Evolutionary conservation across 169 alveolate species (phyloP).

Genomic region (Plasmodium gallinaceum): DNA sequence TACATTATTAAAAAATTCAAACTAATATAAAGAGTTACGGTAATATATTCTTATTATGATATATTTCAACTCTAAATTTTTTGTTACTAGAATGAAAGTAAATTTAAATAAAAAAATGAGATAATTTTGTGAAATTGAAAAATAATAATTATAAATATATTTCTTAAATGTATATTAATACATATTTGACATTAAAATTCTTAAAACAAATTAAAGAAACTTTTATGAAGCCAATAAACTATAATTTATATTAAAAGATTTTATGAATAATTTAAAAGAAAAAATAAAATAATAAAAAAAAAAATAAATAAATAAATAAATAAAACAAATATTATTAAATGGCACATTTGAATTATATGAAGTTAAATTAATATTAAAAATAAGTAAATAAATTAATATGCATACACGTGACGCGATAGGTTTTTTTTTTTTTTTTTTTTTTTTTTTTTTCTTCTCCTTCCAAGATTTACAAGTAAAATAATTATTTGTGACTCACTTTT

Average conservation of each 20-base stretch:
- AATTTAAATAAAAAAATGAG: slow-evolving; percentile 15
- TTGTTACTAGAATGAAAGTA: neutral
- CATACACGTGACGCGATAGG: neutral
- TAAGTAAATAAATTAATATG: neutral
- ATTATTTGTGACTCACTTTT: no score
- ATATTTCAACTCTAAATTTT: no score
- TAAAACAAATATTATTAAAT: neutral
- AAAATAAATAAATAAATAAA: slow-evolving; percentile 17
- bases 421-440: neutral
- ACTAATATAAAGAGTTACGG: no score
- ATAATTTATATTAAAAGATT: slow-evolving; percentile 42
- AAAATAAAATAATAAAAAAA: slow-evolving; percentile 9
- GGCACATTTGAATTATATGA: no score
- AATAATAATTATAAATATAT: slow-evolving; percentile 26
- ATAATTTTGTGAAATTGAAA: neutral
- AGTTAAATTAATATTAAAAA: no score
- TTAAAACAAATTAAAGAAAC: slow-evolving; percentile 72
- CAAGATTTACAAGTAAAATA: no score
- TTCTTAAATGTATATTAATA: slow-evolving; percentile 12
- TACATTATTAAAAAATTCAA: no score
- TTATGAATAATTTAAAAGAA: slow-evolving; percentile 27
- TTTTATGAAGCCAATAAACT: slow-evolving; percentile 15
- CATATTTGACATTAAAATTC: slow-evolving; percentile 18
- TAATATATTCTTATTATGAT: no score
- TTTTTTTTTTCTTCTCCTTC: neutral